Evolutionary conservation across 2,329 filamentous ascomycete genomes (phyloP), one percentile per base, ranked within the genome.

Genomic region (Calonectria naviculata): DNA sequence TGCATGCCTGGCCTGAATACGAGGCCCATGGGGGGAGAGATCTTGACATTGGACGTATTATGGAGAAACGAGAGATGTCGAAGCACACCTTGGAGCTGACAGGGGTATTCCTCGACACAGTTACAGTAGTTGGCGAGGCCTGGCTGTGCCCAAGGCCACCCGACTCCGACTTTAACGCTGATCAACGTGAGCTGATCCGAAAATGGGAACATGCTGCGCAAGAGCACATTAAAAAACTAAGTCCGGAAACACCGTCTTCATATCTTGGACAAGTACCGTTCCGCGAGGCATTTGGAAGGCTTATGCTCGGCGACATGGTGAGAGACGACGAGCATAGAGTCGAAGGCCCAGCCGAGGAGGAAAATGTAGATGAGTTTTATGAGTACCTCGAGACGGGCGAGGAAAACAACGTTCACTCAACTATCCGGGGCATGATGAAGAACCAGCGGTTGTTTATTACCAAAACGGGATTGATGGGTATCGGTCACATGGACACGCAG

Each of bases 391-490:
- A 72, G 10, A 54, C 28, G 4, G 70, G 66, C 46, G 46, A 42
- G 13, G 21, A 15, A 21, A 24, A 44, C 36, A 31, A 49, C 12
- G 42, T 34, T 12, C 38, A 29, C 31, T 21, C n/a, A 9, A 72
- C 70, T 4, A 28, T 72, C 13, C 34, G 31, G 63, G 62, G 56
- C 5, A 66, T 64, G 62, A 60, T 64, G 44, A 26, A 34, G 26
- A 70, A 67, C 47, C 70, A 65, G 38, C 28, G 34, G 21, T 60
- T 72, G 26, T 72, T 72, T 46, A 7, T 69, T 15, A 72, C 70
- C 31, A 52, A 67, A 34, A 60, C 44, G 6, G 66, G 70, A 13
- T 29, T 72, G 29, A 67, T 72, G 44, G 70, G 70, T 17, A 47
- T 64, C 5, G 70, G 62, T 17, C 70, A 72, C 36, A 36, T 66